A percentile compares a stretch with the other conserved stretches of the same genome.
Evolutionary conservation across 495 filamentous ascomycete species (phyloP).

Genomic region (Penicillium coffeae): DNA sequence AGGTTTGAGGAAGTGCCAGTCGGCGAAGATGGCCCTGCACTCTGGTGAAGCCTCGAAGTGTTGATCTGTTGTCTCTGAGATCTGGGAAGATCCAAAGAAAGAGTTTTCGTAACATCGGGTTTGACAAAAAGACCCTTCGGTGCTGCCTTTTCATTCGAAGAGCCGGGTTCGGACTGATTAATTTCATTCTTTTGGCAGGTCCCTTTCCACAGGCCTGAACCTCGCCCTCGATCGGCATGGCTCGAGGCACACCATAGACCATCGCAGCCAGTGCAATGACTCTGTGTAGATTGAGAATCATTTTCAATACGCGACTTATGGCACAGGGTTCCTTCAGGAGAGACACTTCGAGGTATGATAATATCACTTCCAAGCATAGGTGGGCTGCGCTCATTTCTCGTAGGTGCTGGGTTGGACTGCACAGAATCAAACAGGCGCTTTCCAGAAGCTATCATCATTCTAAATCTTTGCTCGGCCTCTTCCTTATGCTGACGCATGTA

Average conservation of each 20-base stretch:
- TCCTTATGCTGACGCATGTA: slow-evolving; percentile 50
- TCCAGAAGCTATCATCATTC: slow-evolving; percentile 20
- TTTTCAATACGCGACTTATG: slow-evolving; percentile 49
- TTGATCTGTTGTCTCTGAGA: not conserved
- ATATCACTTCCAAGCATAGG: slow-evolving; percentile 83
- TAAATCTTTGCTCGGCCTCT: slow-evolving; percentile 37
- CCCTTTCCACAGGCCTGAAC: slow-evolving; percentile 66
- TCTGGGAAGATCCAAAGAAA: not conserved
- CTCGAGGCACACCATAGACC: slow-evolving; percentile 42
- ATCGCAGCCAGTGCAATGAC: slow-evolving; percentile 19
- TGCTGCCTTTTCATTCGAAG: slow-evolving; percentile 23
- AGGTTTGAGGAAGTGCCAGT: too few relatives aligned
- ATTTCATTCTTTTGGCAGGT: slow-evolving; percentile 32
- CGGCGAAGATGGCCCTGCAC: not conserved
- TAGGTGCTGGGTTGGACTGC: slow-evolving; percentile 44
- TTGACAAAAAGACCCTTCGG: slow-evolving; percentile 13
- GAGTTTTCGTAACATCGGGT: not conserved
- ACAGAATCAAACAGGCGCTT: slow-evolving; percentile 23
- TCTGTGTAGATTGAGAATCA: not conserved
- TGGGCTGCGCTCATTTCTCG: slow-evolving; percentile 57
- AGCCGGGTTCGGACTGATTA: slow-evolving; percentile 4
- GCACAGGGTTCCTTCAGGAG: slow-evolving; percentile 75
- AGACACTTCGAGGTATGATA: slow-evolving; percentile 68
- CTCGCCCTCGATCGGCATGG: slow-evolving; percentile 22
- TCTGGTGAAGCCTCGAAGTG: not conserved